These are phyloP conservation scores for Beauveria caledonica DNA, from an alignment of 2,329 filamentous ascomycete species.

Conservation along the genomic window DNA sequence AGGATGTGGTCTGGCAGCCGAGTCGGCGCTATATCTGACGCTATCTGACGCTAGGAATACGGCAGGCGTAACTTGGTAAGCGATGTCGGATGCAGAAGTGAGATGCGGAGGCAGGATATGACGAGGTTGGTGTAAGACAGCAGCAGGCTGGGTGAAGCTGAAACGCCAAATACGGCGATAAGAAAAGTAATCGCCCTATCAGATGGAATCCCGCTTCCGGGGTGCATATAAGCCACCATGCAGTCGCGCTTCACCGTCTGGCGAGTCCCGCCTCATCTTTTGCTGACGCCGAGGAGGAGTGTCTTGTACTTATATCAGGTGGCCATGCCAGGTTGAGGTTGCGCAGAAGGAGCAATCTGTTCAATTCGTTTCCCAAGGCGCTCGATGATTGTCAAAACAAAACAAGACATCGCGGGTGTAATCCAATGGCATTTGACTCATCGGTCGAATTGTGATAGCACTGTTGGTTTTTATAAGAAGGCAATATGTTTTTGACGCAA, in stretches of 20 bases:
- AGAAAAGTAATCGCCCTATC: neutral
- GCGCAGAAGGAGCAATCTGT: no score
- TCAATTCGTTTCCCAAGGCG: no score
- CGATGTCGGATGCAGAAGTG: conserved; percentile 9
- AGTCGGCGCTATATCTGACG: neutral
- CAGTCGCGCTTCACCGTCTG: neutral
- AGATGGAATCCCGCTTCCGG: neutral
- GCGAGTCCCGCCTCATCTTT: neutral
- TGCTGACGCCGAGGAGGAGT: neutral
- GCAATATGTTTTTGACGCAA: neutral
- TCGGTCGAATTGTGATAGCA: neutral
- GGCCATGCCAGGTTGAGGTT: neutral
- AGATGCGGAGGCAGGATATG: conserved; percentile 3
- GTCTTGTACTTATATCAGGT: neutral
- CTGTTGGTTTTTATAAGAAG: neutral
- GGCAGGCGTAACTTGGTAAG: neutral
- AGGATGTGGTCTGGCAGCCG: neutral
- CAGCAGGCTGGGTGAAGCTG: neutral
- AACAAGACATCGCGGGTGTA: no score
- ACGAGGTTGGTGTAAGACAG: conserved; percentile 4
- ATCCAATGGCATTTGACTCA: neutral
- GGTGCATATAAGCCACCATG: neutral
- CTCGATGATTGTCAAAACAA: no score
- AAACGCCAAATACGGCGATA: conserved; percentile 4
- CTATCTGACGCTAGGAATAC: neutral